Conservation (phyloP, 2,329 filamentous ascomycete genomes). For the Iodosphaeria phyllophila region DNA sequence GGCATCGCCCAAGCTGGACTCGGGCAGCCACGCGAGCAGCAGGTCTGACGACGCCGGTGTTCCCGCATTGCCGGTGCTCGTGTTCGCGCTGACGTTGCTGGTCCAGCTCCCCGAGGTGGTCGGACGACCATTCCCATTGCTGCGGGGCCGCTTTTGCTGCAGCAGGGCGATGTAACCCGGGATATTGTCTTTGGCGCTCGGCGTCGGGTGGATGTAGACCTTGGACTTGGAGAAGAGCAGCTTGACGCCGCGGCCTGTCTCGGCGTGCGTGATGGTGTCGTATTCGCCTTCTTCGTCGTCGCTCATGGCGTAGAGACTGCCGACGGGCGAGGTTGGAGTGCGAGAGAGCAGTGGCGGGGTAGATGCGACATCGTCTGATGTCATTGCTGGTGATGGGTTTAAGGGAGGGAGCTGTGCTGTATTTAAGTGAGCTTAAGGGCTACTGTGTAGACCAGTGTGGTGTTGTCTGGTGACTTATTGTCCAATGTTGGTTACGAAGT, state of each 20-base stretch:
- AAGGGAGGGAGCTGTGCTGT: no score
- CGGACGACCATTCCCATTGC: slow-evolving; percentile 15
- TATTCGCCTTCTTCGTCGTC: slow-evolving; percentile 94
- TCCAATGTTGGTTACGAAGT: no score
- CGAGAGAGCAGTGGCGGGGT: slow-evolving; percentile 12
- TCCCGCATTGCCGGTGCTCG: no score
- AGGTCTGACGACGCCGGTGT: slow-evolving; percentile 52
- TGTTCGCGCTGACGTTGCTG: slow-evolving; percentile 17
- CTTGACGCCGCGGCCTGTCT: slow-evolving; percentile 70
- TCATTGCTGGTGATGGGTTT: no score
- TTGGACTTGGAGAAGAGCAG: slow-evolving; percentile 95
- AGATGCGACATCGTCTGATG: slow-evolving; percentile 8
- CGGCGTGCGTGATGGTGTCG: slow-evolving; percentile 72
- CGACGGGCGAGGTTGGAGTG: slow-evolving; percentile 52
- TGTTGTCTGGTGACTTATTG: no score
- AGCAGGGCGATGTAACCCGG: slow-evolving; percentile 82
- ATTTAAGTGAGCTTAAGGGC: no score
- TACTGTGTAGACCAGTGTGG: no score
- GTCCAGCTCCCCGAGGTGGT: slow-evolving; percentile 25
- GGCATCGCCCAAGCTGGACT: slow-evolving; percentile 69
- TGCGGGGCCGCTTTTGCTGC: slow-evolving; percentile 61
- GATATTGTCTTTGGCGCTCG: slow-evolving; percentile 90
- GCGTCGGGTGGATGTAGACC: slow-evolving; percentile 91
- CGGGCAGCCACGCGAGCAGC: slow-evolving; percentile 83
- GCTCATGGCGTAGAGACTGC: slow-evolving; percentile 86